Conservation (phyloP, 2,329 filamentous ascomycete genomes). For the Colletotrichum endophyticum region DNA sequence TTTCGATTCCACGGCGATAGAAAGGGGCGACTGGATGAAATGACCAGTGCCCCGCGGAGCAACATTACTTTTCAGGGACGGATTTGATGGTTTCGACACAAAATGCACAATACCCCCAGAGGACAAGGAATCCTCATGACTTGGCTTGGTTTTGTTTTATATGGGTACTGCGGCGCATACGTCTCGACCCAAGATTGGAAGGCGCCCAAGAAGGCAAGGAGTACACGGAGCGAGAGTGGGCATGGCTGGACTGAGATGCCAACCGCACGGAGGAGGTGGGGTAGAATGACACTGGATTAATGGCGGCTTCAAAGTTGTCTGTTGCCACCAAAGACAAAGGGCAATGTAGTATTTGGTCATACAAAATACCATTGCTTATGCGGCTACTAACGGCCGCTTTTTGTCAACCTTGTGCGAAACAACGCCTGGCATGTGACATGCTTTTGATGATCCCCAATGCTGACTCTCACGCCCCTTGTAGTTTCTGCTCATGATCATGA, state of each 20-base stretch:
- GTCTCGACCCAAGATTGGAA: neutral
- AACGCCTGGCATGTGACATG: neutral
- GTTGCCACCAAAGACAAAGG: neutral
- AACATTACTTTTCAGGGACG: slow-evolving; percentile 7
- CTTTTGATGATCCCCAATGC: neutral
- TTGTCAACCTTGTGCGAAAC: neutral
- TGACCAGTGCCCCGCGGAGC: neutral
- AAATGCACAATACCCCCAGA: slow-evolving; percentile 23
- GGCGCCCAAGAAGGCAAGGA: neutral
- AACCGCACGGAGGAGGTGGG: neutral
- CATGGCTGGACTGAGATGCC: neutral
- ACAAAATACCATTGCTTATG: neutral
- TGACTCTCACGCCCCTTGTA: neutral
- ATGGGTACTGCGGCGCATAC: neutral
- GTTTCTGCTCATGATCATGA: neutral
- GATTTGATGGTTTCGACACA: slow-evolving; percentile 15
- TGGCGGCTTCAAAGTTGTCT: neutral
- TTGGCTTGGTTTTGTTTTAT: slow-evolving; percentile 12
- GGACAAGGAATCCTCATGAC: slow-evolving; percentile 10
- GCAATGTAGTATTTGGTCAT: neutral
- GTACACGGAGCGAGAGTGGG: neutral
- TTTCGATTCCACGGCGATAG: slow-evolving; percentile 6
- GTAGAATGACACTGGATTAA: neutral
- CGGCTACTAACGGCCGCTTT: neutral
- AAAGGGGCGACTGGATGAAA: neutral